A percentile compares a stretch with the other conserved stretches of the same genome.
phyloP scores from a whole-genome alignment of 2,329 filamentous ascomycete genomes.

The Epichloe glyceriae region DNA sequence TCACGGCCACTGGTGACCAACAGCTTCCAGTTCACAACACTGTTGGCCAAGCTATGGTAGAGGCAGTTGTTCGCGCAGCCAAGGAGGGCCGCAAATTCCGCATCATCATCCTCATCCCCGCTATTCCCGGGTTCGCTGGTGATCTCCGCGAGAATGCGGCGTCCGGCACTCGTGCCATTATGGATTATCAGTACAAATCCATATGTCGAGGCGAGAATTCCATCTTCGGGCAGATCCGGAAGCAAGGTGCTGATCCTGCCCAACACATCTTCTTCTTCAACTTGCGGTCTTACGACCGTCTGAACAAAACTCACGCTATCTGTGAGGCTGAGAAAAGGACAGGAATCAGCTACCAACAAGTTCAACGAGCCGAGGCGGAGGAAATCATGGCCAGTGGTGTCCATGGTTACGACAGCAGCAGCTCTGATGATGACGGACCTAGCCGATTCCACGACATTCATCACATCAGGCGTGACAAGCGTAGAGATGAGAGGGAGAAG shows the following conservation, averaged over 20 bases:
- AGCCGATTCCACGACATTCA: conserved; percentile 3
- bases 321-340: conserved; percentile 66
- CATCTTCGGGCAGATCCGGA: conserved; percentile 66
- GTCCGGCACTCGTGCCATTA: conserved; percentile 79
- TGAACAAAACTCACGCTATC: conserved; percentile 69
- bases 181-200: conserved; percentile 98
- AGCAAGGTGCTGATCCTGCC: conserved; percentile 61
- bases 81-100: conserved; percentile 80
- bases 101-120: conserved; percentile 80
- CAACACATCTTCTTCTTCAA: conserved; percentile 92
- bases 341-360: conserved; percentile 71
- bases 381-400: conserved; percentile 71
- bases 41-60: conserved; percentile 79
- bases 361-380: conserved; percentile 78
- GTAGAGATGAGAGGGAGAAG: conserved; percentile 12
- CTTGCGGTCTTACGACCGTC: conserved; percentile 77
- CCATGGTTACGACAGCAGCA: conserved; percentile 39
- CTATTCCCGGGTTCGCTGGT: conserved; percentile 87
- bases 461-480: conserved; percentile 19
- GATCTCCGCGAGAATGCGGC: conserved; percentile 77
- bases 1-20: conserved; percentile 81
- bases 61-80: conserved; percentile 69
- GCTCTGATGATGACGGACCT: conserved; percentile 15
- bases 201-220: conserved; percentile 86
- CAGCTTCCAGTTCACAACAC: conserved; percentile 78